A percentile compares a stretch with the other conserved stretches of the same genome.
Evolutionary conservation across 495 filamentous ascomycete genomes (phyloP).

Genomic region (Tuber brumale): DNA sequence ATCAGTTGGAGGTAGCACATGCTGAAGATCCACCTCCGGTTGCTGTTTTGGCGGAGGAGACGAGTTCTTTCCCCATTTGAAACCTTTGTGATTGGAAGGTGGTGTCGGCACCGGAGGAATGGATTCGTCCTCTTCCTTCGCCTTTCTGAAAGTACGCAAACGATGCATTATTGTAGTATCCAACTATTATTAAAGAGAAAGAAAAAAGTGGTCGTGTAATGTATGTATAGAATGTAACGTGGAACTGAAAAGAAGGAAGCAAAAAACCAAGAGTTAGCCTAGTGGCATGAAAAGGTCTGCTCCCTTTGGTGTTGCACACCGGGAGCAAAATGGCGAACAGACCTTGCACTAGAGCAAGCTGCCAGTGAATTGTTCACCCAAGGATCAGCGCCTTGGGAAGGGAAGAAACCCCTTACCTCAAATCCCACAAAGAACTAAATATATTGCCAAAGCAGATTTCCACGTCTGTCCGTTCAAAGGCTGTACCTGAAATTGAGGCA

Average conservation of each 20-base stretch:
- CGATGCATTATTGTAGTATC: constrained; percentile 56
- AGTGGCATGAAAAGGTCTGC: not conserved
- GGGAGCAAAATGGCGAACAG: not conserved
- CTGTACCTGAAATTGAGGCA: constrained; percentile 14
- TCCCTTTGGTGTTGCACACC: not conserved
- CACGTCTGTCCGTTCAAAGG: not conserved
- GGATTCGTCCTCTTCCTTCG: constrained; percentile 48
- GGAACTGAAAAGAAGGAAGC: constrained; percentile 6
- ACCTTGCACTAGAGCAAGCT: not conserved
- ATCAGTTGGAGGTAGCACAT: constrained; percentile 71
- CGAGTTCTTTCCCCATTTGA: constrained; percentile 52
- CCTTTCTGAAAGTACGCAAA: constrained; percentile 65
- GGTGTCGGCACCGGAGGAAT: constrained; percentile 47
- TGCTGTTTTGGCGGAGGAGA: constrained; percentile 47
- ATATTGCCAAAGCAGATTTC: constrained; percentile 10
- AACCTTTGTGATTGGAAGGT: constrained; percentile 48
- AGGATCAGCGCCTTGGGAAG: not conserved
- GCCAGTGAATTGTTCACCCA: not conserved
- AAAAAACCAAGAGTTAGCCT: not conserved
- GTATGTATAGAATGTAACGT: constrained; percentile 17
- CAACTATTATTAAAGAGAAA: constrained; percentile 11
- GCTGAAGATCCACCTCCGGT: constrained; percentile 65
- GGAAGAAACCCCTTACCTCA: not conserved
- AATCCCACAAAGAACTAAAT: not conserved
- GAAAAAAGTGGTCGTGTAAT: constrained; percentile 9